Base-by-base conservation (phyloP, 257 asterid species). In the Ehretia macrophylla region DNA sequence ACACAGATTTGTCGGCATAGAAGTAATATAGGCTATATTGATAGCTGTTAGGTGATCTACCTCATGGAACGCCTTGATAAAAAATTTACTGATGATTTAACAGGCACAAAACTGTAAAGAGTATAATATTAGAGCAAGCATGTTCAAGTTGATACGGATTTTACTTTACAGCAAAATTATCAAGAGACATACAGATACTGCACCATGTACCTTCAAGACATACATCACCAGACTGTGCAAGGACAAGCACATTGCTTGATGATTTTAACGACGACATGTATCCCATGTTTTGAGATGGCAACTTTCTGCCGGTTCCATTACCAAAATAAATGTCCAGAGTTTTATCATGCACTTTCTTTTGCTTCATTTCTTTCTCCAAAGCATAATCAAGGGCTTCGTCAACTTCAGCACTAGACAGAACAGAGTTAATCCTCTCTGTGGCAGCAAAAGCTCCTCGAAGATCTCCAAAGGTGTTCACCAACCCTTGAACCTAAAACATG, bases 381-480 rank as follows among this genome's bases (percentile, higher is more conserved):
- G 96, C 92, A 70, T 68, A 74, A 40, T 95, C 90, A 75, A 92
- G 91, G 37, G 91, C 79, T 66, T 86, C 95, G 50, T 92, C 99
- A 64, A 86, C 80, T 72, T 86, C 91, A 61, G 87, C 74, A 52
- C 81, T 80, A 55, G 94, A 79, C 63, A 92, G 71, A 65, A 92
- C 86, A 32, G 99, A 78, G 80, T 92, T 92, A 53, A 92, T 92
- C 68, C 99, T 86, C 53, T 84, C 99, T 49, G 78, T 68, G 64
- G 99, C 96, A 63, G 99, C 97, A 22, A 92, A 83, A 64, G 97
- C 99, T 63, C 83, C 96, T 47, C 99, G 93, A 75, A 92, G 96
- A 79, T 88, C 99, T 64, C 95, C 99, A 69, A 88, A 81, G 35
- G 99, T 92, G 85, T 92, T 88, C 67, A 92, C 97, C 55, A 83